Evolutionary conservation across 2,329 filamentous ascomycete genomes (phyloP).

Genomic region (Claviceps paspali): DNA sequence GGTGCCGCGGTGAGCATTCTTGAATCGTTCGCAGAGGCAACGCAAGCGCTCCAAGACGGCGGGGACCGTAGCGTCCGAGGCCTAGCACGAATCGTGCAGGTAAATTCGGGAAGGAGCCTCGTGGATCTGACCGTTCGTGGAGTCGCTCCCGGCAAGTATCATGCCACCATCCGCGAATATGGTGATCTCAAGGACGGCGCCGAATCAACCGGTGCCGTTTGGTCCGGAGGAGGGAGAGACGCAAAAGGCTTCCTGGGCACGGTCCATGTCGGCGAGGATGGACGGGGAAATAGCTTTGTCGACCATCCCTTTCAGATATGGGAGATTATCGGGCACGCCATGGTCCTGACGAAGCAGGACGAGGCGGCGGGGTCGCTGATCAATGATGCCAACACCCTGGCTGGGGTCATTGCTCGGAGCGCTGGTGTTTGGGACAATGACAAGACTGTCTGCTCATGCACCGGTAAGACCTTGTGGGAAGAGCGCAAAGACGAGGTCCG

Average conservation of each 20-base stretch:
- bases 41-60: constrained; percentile 27
- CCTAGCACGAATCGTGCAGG: constrained; percentile 85
- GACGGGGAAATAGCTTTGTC: constrained; percentile 65
- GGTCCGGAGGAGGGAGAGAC: constrained; percentile 41
- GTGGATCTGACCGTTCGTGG: constrained; percentile 80
- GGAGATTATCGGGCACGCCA: constrained; percentile 89
- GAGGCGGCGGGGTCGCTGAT: constrained; percentile 37
- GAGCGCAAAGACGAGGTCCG: constrained; percentile 79
- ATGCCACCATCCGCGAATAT: constrained; percentile 68
- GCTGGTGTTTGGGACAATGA: constrained; percentile 99
- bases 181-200: constrained; percentile 78
- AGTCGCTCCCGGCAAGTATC: constrained; percentile 65
- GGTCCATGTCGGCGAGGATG: constrained; percentile 59
- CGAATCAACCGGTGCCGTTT: constrained; percentile 70
- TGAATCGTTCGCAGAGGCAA: constrained; percentile 58
- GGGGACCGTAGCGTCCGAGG: constrained; percentile 54
- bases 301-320: constrained; percentile 76
- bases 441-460: constrained; percentile 95
- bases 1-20: constrained; percentile 89
- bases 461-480: constrained; percentile 96
- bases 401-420: constrained; percentile 87
- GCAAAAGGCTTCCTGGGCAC: constrained; percentile 48
- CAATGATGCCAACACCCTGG: constrained; percentile 73
- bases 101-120: constrained; percentile 61
- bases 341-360: constrained; percentile 61